Evolutionary conservation across 805 yeast genomes (phyloP), one percentile per base, ranked within the genome.

Genomic region (Nakazawaea holstii): DNA sequence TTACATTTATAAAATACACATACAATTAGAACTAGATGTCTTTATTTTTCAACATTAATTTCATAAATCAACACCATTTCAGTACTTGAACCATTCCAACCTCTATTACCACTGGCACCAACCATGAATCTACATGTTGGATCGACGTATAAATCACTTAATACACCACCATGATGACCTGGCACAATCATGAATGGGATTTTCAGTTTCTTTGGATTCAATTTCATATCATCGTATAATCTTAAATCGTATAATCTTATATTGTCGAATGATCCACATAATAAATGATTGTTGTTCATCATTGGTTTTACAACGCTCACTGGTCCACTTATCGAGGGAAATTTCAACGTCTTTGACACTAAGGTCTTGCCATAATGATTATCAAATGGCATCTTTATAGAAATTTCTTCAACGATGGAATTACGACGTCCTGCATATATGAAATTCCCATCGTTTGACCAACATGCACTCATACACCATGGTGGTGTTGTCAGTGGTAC

Each of bases 81-180:
- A 1, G 94, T 84, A 24, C 84, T 76, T 33, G 72, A 68, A 3
- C 95, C 90, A 55, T 84, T 90, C 97, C 97, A 92, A 5, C 99
- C 99, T 58, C 97, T 76, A 52, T 87, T 88, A 8, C 99, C 99
- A 61, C 95, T 85, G 0, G 97, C 83, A 58, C 96, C 84, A 6
- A 92, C 76, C 84, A 94, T 73, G 62, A 87, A 94, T 52, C 94
- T 68, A 35, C 95, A 88, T 1, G 94, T 84, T 29, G 92, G 92
- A 63, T 92, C 98, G 20, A 91, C 83, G 46, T 79, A 72, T 52
- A 94, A 68, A 45, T 81, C 80, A 41, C 95, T 85, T 31, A 94
- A 69, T 2, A 80, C 79, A 27, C 97, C 96, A 42, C 99, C 98
- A 59, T 88, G 96, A 63, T 94, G 98, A 0, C 99, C 98, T 0